phyloP scores from a whole-genome alignment of 1,284 basidiomycete species.

The Sanghuangporus baumii region DNA sequence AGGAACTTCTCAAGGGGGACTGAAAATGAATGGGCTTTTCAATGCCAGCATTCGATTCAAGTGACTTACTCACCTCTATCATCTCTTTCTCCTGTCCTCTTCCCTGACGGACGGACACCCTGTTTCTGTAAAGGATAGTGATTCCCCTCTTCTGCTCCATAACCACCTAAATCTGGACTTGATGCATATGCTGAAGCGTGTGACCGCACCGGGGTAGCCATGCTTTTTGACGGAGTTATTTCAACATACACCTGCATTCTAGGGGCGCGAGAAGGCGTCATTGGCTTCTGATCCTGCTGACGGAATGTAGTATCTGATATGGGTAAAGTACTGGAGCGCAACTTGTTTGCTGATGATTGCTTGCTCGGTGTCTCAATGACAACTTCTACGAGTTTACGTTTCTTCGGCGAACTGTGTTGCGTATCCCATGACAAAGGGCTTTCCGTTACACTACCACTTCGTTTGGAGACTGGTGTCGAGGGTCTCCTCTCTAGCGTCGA shows the following conservation, averaged over 20 bases:
- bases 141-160: constrained; percentile 49
- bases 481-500: constrained; percentile 5
- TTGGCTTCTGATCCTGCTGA: constrained; percentile 25
- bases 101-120: constrained; percentile 41
- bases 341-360: not conserved
- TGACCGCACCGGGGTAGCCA: constrained; percentile 40
- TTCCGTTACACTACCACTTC: not conserved
- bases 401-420: constrained; percentile 3
- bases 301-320: constrained; percentile 25
- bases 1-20: constrained; percentile 71
- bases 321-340: constrained; percentile 13
- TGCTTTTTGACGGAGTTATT: constrained; percentile 44
- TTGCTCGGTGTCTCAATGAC: constrained; percentile 12
- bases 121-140: constrained; percentile 24
- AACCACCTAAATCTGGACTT: constrained; percentile 50
- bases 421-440: not conserved
- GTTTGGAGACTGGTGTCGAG: constrained; percentile 19
- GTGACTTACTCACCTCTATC: constrained; percentile 49
- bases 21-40: constrained; percentile 25
- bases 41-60: not conserved
- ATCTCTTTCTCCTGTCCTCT: constrained; percentile 69
- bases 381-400: constrained; percentile 15
- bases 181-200: constrained; percentile 28
- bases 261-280: constrained; percentile 23
- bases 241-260: constrained; percentile 53